Conservation (phyloP, 73 alveolate genomes). For the Paramecium biaurelia region DNA sequence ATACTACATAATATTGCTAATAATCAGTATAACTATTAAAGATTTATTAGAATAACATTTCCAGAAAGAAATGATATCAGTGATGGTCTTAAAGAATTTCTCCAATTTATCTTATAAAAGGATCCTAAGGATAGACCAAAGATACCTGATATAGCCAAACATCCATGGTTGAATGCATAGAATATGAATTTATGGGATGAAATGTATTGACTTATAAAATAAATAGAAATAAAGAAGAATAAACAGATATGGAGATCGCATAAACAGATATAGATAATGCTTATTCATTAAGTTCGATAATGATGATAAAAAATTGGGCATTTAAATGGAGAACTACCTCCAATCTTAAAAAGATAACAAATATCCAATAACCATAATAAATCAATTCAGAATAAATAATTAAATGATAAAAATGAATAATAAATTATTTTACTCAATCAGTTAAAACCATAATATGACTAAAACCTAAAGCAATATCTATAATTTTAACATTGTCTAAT, state of each 20-base stretch:
- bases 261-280: slow-evolving; percentile 40
- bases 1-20: slow-evolving; percentile 73
- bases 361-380: neutral
- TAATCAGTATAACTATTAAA: neutral
- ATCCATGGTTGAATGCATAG: slow-evolving; percentile 47
- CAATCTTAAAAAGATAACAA: neutral
- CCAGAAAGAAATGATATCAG: slow-evolving; percentile 75
- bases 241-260: neutral
- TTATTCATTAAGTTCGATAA: slow-evolving; percentile 49
- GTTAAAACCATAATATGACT: neutral
- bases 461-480: slow-evolving; percentile 39
- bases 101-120: slow-evolving; percentile 77
- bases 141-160: neutral
- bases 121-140: slow-evolving; percentile 81
- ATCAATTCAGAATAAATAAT: neutral
- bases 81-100: slow-evolving; percentile 72
- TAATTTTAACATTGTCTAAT: neutral
- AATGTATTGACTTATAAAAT: neutral
- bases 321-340: slow-evolving; percentile 39
- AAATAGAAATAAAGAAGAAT: neutral
- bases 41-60: slow-evolving; percentile 51
- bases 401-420: neutral
- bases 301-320: slow-evolving; percentile 41
- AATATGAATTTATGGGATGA: slow-evolving; percentile 38
- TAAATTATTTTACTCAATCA: slow-evolving; percentile 1